Conservation (phyloP, 257 asterid genomes). For the Solanum chilense region DNA sequence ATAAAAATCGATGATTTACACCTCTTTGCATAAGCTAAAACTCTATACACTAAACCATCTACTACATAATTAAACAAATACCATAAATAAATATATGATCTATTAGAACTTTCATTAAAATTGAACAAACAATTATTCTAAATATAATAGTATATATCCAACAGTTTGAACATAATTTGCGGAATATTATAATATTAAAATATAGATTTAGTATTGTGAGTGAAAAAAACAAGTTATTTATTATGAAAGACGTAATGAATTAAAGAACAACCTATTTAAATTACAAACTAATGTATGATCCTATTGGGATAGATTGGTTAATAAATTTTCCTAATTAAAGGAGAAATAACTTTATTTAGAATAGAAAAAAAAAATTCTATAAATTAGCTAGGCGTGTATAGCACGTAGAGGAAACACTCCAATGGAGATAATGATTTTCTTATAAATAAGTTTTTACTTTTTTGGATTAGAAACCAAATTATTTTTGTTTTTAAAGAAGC, state of each 20-base stretch:
- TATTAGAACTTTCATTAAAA: too few species aligned
- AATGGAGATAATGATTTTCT: not conserved
- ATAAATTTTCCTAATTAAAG: not conserved
- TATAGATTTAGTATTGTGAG: too few species aligned
- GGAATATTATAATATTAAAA: too few species aligned
- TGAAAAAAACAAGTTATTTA: too few species aligned
- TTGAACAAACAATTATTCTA: too few species aligned
- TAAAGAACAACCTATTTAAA: not conserved
- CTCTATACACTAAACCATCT: too few species aligned
- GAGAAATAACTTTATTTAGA: not conserved
- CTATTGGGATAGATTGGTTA: not conserved
- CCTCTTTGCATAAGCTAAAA: too few species aligned
- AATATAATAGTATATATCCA: too few species aligned
- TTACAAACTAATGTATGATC: not conserved
- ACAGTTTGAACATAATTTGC: not conserved
- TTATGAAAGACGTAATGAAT: not conserved
- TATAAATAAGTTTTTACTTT: not conserved
- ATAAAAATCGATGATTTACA: too few species aligned
- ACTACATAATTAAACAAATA: too few species aligned
- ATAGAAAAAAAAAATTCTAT: not conserved
- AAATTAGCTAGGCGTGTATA: not conserved
- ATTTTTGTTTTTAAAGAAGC: not conserved
- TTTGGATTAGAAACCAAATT: not conserved
- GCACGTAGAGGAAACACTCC: not conserved
- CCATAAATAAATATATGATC: too few species aligned